Evolutionary conservation across 176 grass and related monocot species (phyloP), one percentile per base, ranked within the genome.

Genomic region (Zoysia pacifica): DNA sequence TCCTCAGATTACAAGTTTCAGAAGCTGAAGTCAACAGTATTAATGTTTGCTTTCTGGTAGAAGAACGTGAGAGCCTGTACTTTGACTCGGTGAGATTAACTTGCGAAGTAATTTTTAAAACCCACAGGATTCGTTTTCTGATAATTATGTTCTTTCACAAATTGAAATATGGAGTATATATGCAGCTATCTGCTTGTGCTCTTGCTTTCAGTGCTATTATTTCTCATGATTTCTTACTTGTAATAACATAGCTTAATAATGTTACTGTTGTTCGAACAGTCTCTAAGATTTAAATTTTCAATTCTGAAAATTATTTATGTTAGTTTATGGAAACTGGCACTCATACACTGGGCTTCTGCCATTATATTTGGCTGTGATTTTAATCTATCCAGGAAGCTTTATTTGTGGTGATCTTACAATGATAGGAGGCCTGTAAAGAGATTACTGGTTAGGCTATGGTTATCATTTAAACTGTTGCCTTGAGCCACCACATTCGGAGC

Each of bases 1-100:
- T 99, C 75, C 62, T 99, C 67, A 87, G 84, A 88, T 44, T 99
- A 59, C 90, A 93, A 81, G 86, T 99, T 79, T 91, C 90, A 40
- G 88, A 99, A 81, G 88, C 77, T 16, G 90, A 93, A 88, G 96
- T 99, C 63, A 99, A 99, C 81, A 86, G 93, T 75, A 95, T 99
- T 66, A 91, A 70, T 50, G 87, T 99, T 73, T 84, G 88, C 75
- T 99, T 95, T 84, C 90, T 99, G 46, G 96, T 80, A 90, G 81
- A 84, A 99, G 54, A 84, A 99, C 96, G 88, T 99, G 83, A 91
- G 86, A 47, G 81, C 42, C 36, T 42, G 44, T 82, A 83, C 62
- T 59, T 70, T 79, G 41, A 35, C 52, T 52, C 70, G 67, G 10
- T 82, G 72, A 81, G 60, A 85, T 70, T 61, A n/a, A 56, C 4